Evolutionary conservation across 768 basidiomycete genomes (phyloP).

Genomic region (Coprinopsis cinerea): DNA sequence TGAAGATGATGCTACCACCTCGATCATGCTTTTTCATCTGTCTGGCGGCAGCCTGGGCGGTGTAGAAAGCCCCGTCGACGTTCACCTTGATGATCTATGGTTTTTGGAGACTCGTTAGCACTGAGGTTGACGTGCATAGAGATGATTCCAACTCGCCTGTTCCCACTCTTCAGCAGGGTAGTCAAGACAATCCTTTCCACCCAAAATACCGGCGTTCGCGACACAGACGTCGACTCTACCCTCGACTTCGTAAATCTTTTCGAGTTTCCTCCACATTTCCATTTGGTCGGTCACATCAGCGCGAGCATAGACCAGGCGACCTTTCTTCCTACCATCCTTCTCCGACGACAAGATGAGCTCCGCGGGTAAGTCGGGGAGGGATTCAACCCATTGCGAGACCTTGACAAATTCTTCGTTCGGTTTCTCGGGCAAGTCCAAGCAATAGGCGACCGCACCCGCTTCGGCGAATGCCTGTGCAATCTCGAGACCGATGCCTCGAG

Average conservation of each 20-base stretch:
- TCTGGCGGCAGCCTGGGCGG: constrained; percentile 54
- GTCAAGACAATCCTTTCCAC: constrained; percentile 44
- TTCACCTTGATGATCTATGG: constrained; percentile 49
- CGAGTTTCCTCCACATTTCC: constrained; percentile 37
- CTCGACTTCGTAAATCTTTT: constrained; percentile 52
- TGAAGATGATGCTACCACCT: constrained; percentile 51
- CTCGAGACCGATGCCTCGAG: constrained; percentile 26
- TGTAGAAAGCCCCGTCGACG: constrained; percentile 50
- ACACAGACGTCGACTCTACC: constrained; percentile 59
- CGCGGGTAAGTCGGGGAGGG: constrained; percentile 17
- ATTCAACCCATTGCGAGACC: constrained; percentile 39
- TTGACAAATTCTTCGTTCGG: constrained; percentile 46
- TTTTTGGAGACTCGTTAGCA: too few relatives aligned
- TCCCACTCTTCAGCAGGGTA: constrained; percentile 51
- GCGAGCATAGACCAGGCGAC: constrained; percentile 39
- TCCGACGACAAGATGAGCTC: background rate
- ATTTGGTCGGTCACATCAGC: constrained; percentile 55
- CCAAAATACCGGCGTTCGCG: constrained; percentile 61
- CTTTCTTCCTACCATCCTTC: constrained; percentile 18
- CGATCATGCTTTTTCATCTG: constrained; percentile 47
- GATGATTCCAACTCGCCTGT: background rate
- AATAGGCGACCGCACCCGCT: constrained; percentile 38
- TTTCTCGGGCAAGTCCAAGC: constrained; percentile 48
- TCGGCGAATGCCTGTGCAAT: constrained; percentile 22
- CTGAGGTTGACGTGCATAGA: too few relatives aligned